A percentile compares a stretch with the other conserved stretches of the same genome.
Evolutionary conservation across 345 rosid species (phyloP).

Genomic region (Citrus unshiu): DNA sequence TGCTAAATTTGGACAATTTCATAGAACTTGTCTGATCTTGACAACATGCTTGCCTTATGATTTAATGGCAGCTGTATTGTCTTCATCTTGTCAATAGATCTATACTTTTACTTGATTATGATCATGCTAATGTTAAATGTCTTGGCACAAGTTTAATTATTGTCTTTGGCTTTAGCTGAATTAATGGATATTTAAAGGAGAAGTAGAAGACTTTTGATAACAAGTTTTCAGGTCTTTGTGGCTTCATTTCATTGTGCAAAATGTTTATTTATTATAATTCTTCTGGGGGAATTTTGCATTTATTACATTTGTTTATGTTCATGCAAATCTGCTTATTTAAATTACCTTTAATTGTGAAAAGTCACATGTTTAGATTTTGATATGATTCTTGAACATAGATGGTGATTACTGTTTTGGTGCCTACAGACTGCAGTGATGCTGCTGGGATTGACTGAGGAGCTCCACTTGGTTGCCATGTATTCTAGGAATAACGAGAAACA

Average conservation of each 20-base stretch:
- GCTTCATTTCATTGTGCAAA: background rate
- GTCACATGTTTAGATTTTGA: background rate
- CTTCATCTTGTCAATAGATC: background rate
- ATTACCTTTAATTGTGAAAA: background rate
- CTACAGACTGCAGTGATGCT: constrained; percentile 88
- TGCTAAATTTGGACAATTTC: background rate
- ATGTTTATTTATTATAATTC: background rate
- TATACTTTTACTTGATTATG: background rate
- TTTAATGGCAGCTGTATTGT: background rate
- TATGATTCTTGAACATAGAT: background rate
- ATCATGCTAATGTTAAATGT: background rate
- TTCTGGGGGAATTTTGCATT: background rate
- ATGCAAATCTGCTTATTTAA: background rate
- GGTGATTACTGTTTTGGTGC: constrained; percentile 19
- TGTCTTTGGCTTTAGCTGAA: background rate
- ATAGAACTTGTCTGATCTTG: background rate
- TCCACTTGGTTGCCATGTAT: constrained; percentile 93
- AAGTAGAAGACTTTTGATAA: background rate
- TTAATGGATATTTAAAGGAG: background rate
- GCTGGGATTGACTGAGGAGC: constrained; percentile 63
- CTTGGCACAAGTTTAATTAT: background rate
- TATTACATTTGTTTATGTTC: background rate
- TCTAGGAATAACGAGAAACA: constrained; percentile 46
- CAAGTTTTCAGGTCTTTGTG: constrained; percentile 1
- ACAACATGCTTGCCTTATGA: background rate